A percentile compares a stretch with the other conserved stretches of the same genome.
These are phyloP conservation scores for Clonostachys chloroleuca DNA, from an alignment of 2,329 filamentous ascomycete species.

Conservation along the genomic window DNA sequence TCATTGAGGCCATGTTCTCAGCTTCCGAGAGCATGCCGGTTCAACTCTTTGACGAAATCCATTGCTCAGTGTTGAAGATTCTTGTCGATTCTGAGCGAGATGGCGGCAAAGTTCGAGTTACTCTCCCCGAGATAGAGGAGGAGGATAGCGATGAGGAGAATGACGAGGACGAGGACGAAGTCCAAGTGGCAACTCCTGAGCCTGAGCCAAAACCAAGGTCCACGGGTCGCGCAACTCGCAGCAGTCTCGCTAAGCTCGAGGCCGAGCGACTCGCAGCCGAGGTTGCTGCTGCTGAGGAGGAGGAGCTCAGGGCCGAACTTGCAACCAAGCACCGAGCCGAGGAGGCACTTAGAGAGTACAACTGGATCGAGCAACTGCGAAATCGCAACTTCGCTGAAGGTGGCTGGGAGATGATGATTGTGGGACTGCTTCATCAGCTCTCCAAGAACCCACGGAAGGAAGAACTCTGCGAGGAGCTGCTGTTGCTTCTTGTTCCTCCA, in stretches of 20 bases:
- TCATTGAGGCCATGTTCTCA: conserved; percentile 79
- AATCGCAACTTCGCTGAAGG: conserved; percentile 83
- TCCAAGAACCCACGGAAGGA: conserved; percentile 70
- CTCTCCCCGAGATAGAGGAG: conserved; percentile 69
- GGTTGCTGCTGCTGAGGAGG: conserved; percentile 47
- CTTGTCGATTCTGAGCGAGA: conserved; percentile 73
- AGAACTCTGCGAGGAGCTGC: conserved; percentile 70
- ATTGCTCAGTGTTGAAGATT: conserved; percentile 86
- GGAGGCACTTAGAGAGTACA: conserved; percentile 68
- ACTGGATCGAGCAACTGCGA: conserved; percentile 82
- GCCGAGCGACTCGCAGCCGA: conserved; percentile 63
- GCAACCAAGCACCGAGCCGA: conserved; percentile 63
- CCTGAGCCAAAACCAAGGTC: conserved; percentile 70
- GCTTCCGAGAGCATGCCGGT: conserved; percentile 71
- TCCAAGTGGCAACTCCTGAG: conserved; percentile 45
- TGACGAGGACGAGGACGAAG: conserved; percentile 55
- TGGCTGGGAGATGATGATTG: conserved; percentile 87
- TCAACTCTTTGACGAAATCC: conserved; percentile 83
- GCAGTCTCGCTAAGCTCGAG: conserved; percentile 79
- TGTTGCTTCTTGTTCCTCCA: conserved; percentile 76
- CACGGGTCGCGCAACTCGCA: conserved; percentile 70
- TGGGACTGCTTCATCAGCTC: conserved; percentile 80
- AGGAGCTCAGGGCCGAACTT: conserved; percentile 38
- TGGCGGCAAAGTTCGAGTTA: conserved; percentile 74
- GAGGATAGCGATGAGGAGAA: conserved; percentile 65